Base-by-base conservation (phyloP, 768 basidiomycete species). In the Trametes gibbosa region DNA sequence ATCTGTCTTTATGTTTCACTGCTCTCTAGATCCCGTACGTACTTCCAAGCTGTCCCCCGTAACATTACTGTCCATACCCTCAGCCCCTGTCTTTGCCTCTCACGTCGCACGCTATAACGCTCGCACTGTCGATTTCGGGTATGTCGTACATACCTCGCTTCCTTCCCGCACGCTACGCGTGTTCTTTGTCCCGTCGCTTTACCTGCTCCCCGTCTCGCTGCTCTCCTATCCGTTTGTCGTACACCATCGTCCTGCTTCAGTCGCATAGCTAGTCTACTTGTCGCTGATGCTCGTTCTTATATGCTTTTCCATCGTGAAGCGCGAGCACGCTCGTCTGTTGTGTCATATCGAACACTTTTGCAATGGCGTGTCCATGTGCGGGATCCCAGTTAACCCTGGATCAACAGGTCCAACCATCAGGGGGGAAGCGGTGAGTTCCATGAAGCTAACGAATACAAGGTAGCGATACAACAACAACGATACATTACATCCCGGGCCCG, bases 401-500 rank as follows among this genome's bases (percentile, higher is more conserved):
- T n/a, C n/a, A n/a, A n/a, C n/a, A n/a, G n/a, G n/a, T n/a, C n/a
- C n/a, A n/a, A n/a, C n/a, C n/a, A n/a, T n/a, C n/a, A n/a, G n/a
- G n/a, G n/a, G n/a, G n/a, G n/a, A n/a, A n/a, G n/a, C n/a, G n/a
- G n/a, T n/a, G n/a, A n/a, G n/a, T n/a, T n/a, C n/a, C n/a, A n/a
- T n/a, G n/a, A 21, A 6, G 10, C 19, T 37, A 37, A 6, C 23
- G 14, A 25, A 25, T 40, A 51, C 50, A 51, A 23, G 7, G 19
- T 39, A 45, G 23, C 12, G 23, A 24, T 29, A 58, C 25, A 51
- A 17, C 16, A 41, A 32, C 29, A 32, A 34, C 51, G 9, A 13
- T 16, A n/a, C 17, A n/a, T 24, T 58, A 67, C 65, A 69, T 66
- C 8, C 67, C 66, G 19, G 68, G 68, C 1, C 89, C 89, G 65